These are phyloP conservation scores for Coemansia sp. DNA, from an alignment of 192 early-diverging fungal species.

Conservation along the genomic window DNA sequence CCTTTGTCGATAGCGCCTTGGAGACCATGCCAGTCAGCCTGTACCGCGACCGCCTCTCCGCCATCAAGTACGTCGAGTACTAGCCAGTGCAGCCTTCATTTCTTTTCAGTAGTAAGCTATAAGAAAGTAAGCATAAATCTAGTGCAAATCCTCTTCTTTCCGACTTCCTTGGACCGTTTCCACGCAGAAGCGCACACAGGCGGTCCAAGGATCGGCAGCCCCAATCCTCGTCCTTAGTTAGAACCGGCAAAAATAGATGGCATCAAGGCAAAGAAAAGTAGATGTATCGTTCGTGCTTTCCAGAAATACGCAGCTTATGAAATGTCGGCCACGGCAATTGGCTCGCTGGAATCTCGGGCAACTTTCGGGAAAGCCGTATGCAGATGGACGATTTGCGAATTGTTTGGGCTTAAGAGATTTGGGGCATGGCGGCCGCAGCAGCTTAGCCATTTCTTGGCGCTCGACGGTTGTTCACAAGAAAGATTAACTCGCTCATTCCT, in stretches of 20 bases:
- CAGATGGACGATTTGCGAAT: not conserved
- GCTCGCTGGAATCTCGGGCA: not conserved
- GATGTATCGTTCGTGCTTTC: too few species aligned
- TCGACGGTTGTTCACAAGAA: not conserved
- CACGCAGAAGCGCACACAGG: too few species aligned
- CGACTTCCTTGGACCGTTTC: too few species aligned
- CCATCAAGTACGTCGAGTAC: constrained; percentile 1
- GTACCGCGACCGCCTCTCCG: constrained; percentile 1
- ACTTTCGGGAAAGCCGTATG: not conserved
- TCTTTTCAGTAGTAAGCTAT: not conserved
- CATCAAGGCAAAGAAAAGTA: too few species aligned
- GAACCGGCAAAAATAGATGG: too few species aligned
- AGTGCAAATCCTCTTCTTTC: not conserved
- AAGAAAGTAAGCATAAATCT: not conserved
- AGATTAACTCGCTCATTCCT: too few species aligned
- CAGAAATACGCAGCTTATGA: too few species aligned
- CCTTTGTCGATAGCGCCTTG: not conserved
- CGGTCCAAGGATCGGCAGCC: too few species aligned
- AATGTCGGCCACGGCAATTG: too few species aligned
- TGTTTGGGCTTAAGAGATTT: not conserved
- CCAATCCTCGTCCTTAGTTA: too few species aligned
- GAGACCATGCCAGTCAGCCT: not conserved
- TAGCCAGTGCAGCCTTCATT: not conserved
- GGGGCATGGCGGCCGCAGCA: not conserved
- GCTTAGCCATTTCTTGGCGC: not conserved